These are phyloP conservation scores for Colletotrichum tropicale DNA, from an alignment of 2,329 filamentous ascomycete genomes.

Conservation along the genomic window DNA sequence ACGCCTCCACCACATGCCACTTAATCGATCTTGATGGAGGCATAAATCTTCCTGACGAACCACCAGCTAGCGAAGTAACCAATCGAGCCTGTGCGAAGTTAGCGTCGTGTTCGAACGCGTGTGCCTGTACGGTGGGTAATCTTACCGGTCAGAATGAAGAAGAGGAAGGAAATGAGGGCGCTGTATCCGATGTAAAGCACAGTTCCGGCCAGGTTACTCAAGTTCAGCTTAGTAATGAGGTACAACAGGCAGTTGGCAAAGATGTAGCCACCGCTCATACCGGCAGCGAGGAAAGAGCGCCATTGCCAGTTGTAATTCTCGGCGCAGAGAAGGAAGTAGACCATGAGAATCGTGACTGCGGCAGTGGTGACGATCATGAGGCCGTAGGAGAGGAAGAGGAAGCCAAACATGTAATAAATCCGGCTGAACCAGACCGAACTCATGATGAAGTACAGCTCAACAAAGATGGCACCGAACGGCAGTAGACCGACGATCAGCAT, in stretches of 20 bases:
- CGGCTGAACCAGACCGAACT: conserved; percentile 98
- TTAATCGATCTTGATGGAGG: conserved; percentile 97
- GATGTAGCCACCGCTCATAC: conserved; percentile 89
- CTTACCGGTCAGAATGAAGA: conserved; percentile 93
- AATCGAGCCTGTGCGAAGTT: conserved; percentile 73
- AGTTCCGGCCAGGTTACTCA: conserved; percentile 83
- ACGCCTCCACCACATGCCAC: background rate
- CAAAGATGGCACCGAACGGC: conserved; percentile 95
- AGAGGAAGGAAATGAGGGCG: conserved; percentile 83
- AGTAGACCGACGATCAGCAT: conserved; percentile 92
- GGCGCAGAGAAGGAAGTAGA: conserved; percentile 93
- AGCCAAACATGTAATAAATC: conserved; percentile 99
- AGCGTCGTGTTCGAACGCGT: background rate
- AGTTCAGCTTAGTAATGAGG: conserved; percentile 85
- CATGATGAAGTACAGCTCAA: conserved; percentile 99
- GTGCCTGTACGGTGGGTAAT: conserved; percentile 21
- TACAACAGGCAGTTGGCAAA: conserved; percentile 92
- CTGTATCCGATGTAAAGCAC: conserved; percentile 96
- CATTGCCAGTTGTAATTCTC: conserved; percentile 99
- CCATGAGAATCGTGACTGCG: conserved; percentile 89
- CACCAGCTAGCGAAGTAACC: conserved; percentile 95
- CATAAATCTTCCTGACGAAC: conserved; percentile 93
- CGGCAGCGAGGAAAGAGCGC: conserved; percentile 90
- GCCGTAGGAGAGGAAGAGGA: conserved; percentile 96
- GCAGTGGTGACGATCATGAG: conserved; percentile 97